A percentile compares a stretch with the other conserved stretches of the same genome.
phyloP scores from a whole-genome alignment of 2,329 filamentous ascomycete species.

The Xylariales sp. region DNA sequence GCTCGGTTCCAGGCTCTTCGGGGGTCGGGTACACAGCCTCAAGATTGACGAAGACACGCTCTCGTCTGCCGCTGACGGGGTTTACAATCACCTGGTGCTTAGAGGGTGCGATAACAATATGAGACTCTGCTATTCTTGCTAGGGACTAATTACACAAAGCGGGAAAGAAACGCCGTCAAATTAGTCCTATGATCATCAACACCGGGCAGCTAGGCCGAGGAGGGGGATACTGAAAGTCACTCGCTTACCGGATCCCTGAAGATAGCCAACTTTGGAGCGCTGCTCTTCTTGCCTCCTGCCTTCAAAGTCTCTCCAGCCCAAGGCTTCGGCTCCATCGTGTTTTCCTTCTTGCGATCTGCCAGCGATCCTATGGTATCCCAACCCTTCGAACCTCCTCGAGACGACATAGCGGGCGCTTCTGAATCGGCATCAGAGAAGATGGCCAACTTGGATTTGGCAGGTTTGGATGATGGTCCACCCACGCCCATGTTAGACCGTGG shows the following conservation, averaged over 20 bases:
- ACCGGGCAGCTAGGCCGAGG: conserved; percentile 48
- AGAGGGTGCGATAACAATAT: conserved; percentile 64
- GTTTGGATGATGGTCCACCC: conserved; percentile 52
- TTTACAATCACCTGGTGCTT: conserved; percentile 79
- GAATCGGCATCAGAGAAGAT: conserved; percentile 82
- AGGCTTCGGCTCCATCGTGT: conserved; percentile 76
- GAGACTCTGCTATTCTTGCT: conserved; percentile 56
- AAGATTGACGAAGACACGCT: conserved; percentile 84
- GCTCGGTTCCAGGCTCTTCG: conserved; percentile 66
- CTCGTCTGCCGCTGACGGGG: conserved; percentile 74
- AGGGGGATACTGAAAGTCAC: conserved; percentile 21
- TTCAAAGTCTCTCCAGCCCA: conserved; percentile 92
- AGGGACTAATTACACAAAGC: conserved; percentile 49
- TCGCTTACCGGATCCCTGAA: conserved; percentile 93
- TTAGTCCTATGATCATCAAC: conserved; percentile 98
- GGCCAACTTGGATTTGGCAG: conserved; percentile 74
- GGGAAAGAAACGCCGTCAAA: conserved; percentile 48
- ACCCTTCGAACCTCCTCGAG: conserved; percentile 58
- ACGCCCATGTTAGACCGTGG: conserved; percentile 45
- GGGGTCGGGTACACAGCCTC: conserved; percentile 79
- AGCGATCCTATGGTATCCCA: conserved; percentile 92
- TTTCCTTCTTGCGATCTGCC: conserved; percentile 90
- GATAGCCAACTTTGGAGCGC: conserved; percentile 76
- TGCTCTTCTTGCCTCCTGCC: conserved; percentile 75
- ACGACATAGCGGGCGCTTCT: conserved; percentile 51